Base-by-base conservation (phyloP, 257 asterid species). In the Solanum pinnatisectum region DNA sequence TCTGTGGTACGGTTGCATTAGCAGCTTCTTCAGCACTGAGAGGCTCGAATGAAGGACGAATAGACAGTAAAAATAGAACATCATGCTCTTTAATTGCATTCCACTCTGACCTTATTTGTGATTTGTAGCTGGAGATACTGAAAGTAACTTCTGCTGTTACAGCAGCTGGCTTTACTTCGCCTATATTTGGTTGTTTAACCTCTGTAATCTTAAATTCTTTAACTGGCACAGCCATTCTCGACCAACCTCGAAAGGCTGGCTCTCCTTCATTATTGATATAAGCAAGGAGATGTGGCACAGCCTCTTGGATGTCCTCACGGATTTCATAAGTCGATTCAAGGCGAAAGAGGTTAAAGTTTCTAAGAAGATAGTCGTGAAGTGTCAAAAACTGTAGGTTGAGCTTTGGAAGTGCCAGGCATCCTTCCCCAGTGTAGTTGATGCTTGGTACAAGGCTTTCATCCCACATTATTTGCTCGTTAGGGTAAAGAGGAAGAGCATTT, bases 381-480 rank as follows among this genome's bases (percentile, higher is more conserved):
- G 99, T 97, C 89, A 97, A 88, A 88, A 97, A 97, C 92, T 97
- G 99, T 78, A 97, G 91, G 92, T 97, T 97, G 74, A 97, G 99
- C 90, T 97, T 97, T 12, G 99, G 99, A 88, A 97, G 99, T 74
- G 99, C 99, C 92, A 97, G 92, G 90, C 99, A 97, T 89, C 99
- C 99, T 94, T 97, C 99, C 39, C 99, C 99, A 49, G 99, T 94
- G 94, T 97, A 97, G 93, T 97, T 94, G 90, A 97, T 96, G 90
- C 99, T 97, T 23, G 99, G 99, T 76, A 97, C 99, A 86, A 97
- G 99, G 92, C 99, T 97, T 91, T 95, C 99, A 90, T 97, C 99
- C 99, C 99, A 97, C 99, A 97, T 96, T 92, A 97, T 93, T 87
- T 95, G 96, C 90, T 97, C 99, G 85, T 97, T 96, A 39, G 99